Conservation (phyloP, 805 yeast genomes). For the Phaffomyces opuntiae region DNA sequence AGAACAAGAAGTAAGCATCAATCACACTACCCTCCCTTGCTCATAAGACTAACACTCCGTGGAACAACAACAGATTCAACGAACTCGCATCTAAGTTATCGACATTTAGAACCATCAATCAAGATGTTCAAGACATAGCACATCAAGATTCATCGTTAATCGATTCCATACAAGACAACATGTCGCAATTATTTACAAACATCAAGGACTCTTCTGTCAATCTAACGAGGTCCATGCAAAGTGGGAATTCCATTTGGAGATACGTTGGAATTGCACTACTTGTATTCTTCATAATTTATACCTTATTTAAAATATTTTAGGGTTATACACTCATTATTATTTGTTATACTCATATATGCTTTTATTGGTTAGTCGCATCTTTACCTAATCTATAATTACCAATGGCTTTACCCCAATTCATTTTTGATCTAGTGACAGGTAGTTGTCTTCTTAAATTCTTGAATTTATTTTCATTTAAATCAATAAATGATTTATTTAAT, state of each 20-base stretch:
- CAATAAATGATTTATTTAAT: constrained; percentile 55
- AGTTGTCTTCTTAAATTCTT: constrained; percentile 83
- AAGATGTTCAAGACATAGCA: constrained; percentile 62
- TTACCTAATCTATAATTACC: constrained; percentile 85
- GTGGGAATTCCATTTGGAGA: constrained; percentile 54
- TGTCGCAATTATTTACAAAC: constrained; percentile 40
- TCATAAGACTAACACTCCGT: constrained; percentile 4
- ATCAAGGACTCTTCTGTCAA: constrained; percentile 46
- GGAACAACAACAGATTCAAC: constrained; percentile 60
- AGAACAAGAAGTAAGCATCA: constrained; percentile 19
- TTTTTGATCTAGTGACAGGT: constrained; percentile 86
- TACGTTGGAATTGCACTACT: constrained; percentile 51
- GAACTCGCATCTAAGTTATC: constrained; percentile 60
- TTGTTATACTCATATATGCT: too few relatives aligned
- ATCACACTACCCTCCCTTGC: neutral
- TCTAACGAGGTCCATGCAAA: constrained; percentile 46
- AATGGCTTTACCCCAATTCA: constrained; percentile 93
- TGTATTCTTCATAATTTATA: constrained; percentile 49
- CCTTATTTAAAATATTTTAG: constrained; percentile 40
- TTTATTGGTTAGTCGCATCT: constrained; percentile 44
- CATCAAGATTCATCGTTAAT: constrained; percentile 41
- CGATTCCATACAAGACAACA: constrained; percentile 40
- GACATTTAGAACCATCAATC: constrained; percentile 55
- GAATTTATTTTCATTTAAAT: constrained; percentile 73
- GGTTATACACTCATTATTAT: neutral